These are phyloP conservation scores for Zasmidium angulare DNA, from an alignment of 2,329 filamentous ascomycete species.

Conservation along the genomic window DNA sequence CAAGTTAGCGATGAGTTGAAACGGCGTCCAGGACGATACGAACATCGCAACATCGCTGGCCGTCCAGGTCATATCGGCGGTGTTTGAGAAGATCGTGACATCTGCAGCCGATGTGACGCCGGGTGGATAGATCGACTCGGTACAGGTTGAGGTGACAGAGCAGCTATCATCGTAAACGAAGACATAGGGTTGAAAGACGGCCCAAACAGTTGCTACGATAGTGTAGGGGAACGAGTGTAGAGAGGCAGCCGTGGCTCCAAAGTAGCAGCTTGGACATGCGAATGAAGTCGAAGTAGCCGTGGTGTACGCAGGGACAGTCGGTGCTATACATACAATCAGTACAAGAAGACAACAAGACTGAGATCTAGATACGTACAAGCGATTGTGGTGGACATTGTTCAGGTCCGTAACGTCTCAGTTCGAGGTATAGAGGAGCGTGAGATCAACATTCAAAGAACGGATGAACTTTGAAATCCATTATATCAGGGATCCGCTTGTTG, in stretches of 20 bases:
- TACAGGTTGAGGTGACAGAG: not conserved
- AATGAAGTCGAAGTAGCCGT: not conserved
- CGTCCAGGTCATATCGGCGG: not conserved
- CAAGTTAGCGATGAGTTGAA: not conserved
- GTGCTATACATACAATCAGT: not conserved
- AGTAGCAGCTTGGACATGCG: constrained; percentile 2
- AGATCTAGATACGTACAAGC: not conserved
- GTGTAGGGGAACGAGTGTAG: constrained; percentile 7
- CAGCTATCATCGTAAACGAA: not conserved
- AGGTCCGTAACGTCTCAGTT: not conserved
- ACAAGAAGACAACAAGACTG: no score
- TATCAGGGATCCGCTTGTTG: not conserved
- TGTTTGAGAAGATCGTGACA: not conserved
- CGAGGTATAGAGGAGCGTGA: not conserved
- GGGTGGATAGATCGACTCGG: not conserved
- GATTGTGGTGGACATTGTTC: not conserved
- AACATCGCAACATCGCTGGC: not conserved
- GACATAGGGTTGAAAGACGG: not conserved
- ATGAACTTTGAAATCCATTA: not conserved
- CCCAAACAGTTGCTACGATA: constrained; percentile 1
- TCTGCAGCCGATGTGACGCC: not conserved
- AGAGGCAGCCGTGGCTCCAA: constrained; percentile 5
- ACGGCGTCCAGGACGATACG: not conserved
- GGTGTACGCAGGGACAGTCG: not conserved
- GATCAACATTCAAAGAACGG: not conserved